These are phyloP conservation scores for Eremothecium sinecaudum DNA, from an alignment of 1,139 yeast genomes.

Conservation along the genomic window DNA sequence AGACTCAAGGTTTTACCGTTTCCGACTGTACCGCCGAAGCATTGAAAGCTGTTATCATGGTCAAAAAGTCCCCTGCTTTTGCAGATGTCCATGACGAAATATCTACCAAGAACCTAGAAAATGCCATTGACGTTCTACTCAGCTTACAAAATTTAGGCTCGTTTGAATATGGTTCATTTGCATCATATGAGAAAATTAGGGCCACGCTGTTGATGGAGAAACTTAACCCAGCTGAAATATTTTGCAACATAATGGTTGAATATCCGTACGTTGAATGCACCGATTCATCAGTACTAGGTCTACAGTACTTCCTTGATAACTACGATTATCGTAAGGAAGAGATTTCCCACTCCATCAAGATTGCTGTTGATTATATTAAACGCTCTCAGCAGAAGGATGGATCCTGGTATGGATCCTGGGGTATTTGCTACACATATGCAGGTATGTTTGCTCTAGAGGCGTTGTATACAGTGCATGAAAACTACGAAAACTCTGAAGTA, in stretches of 20 bases:
- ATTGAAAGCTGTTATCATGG: conserved; percentile 87
- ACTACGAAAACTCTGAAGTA: conserved; percentile 49
- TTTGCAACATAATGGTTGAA: conserved; percentile 96
- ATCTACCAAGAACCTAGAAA: conserved; percentile 43
- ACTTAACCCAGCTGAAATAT: conserved; percentile 94
- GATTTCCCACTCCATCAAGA: conserved; percentile 55
- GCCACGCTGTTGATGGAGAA: conserved; percentile 69
- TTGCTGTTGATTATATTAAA: conserved; percentile 66
- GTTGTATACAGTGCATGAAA: conserved; percentile 55
- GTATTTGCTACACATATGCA: conserved; percentile 91
- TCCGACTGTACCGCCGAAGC: conserved; percentile 98
- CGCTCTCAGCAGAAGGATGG: conserved; percentile 69
- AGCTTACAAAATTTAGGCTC: conserved; percentile 66
- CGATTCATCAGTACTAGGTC: conserved; percentile 84
- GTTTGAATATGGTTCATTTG: conserved; percentile 84
- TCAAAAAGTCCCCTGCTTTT: conserved; percentile 52
- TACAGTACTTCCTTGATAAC: conserved; percentile 63
- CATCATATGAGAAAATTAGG: conserved; percentile 81
- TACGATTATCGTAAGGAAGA: conserved; percentile 58
- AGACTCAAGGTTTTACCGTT: conserved; percentile 92
- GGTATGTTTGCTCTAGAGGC: conserved; percentile 98
- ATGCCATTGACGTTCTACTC: conserved; percentile 65
- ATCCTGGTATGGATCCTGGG: conserved; percentile 99
- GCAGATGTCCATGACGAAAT: conserved; percentile 44
- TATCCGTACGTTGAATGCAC: conserved; percentile 98